Evolutionary conservation across 2,329 filamentous ascomycete species (phyloP), one percentile per base, ranked within the genome.

Genomic region (Fusarium succisae): DNA sequence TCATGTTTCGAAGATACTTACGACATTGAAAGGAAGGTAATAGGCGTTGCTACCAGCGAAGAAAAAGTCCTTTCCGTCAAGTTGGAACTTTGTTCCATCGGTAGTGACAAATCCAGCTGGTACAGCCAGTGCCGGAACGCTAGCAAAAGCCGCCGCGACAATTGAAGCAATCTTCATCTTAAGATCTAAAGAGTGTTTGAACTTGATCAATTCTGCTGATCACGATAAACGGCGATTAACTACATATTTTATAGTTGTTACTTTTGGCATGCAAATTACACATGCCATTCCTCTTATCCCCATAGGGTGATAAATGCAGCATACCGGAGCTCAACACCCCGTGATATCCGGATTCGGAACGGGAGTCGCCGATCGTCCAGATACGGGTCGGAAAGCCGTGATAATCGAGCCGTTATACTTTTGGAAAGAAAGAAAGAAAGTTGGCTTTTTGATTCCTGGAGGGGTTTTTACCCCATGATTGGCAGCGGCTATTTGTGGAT

Each of bases 11-110:
- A 30, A 4, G 30, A 30, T 4, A 30, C 30, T 28, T 28, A 47
- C 87, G n/a, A 86, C 84, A 59, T 83, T 85, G 78, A 89, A 89
- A 0, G 87, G 87, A 24, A 89, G 86, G 71, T 88, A 89, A 70
- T 89, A 89, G 15, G 87, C 88, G 77, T 90, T 90, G 70, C 84
- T 87, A 3, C 88, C 88, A 4, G 88, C 88, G 74, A 89, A 90
- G 79, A 88, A 85, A 75, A 89, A 89, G 69, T 87, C 84, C 67
- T 87, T 82, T 63, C 88, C 88, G 53, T 89, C 84, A 9, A 90
- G 83, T 77, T 86, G 81, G 79, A 90, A 90, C 65, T 86, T 85
- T 5, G 80, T 82, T 11, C 86, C 87, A 6, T 86, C 81, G 1
- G 85, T 83, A 7, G 85, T 86, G 24, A 89, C 86, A 60, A 89